phyloP scores from a whole-genome alignment of 352 stramenopile genomes.

The Pythium scleroteichum region DNA sequence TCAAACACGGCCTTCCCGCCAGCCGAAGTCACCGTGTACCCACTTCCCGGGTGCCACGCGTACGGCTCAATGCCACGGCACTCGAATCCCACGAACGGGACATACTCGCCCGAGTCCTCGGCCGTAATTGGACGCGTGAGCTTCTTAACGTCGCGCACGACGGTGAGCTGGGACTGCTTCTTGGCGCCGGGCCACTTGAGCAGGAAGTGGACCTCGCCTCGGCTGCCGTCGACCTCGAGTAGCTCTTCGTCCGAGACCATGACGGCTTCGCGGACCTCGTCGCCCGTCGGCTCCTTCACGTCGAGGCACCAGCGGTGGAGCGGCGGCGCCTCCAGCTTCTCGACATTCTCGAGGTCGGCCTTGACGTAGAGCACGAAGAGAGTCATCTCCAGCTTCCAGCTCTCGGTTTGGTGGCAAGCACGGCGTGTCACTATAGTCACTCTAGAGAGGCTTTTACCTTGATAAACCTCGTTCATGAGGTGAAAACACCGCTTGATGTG shows the following conservation, averaged over 20 bases:
- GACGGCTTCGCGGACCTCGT: constrained; percentile 77
- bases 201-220: constrained; percentile 77
- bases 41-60: constrained; percentile 78
- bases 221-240: constrained; percentile 70
- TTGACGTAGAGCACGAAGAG: constrained; percentile 88
- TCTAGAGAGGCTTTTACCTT: not conserved
- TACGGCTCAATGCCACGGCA: constrained; percentile 82
- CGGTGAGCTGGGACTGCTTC: constrained; percentile 78
- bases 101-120: constrained; percentile 68
- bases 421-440: constrained; percentile 14
- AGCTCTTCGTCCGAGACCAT: constrained; percentile 82
- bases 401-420: too few relatives aligned
- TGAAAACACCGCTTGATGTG: constrained; percentile 25
- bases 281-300: constrained; percentile 77
- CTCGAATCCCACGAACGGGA: constrained; percentile 87
- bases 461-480: constrained; percentile 20
- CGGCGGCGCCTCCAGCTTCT: constrained; percentile 61
- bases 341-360: constrained; percentile 86
- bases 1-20: constrained; percentile 68
- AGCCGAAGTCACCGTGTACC: constrained; percentile 68
- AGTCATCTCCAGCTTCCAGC: constrained; percentile 63
- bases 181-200: constrained; percentile 86
- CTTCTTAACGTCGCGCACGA: constrained; percentile 88
- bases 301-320: constrained; percentile 84
- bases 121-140: constrained; percentile 59